Conservation (phyloP, 2,329 filamentous ascomycete genomes). For the Bipolaris bicolor region DNA sequence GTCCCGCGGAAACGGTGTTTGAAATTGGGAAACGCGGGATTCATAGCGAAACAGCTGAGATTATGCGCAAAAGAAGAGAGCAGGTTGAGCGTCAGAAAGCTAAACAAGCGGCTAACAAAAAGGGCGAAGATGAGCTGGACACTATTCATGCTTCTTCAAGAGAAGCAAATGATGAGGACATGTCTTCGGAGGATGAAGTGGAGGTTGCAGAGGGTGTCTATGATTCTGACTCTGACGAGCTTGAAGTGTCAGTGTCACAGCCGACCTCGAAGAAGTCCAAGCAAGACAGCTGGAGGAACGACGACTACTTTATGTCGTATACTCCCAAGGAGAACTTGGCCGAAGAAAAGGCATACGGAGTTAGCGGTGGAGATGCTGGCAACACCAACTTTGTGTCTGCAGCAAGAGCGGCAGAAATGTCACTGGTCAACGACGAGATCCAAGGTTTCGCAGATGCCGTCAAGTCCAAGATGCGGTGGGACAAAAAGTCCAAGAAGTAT, state of each 20-base stretch:
- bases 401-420: slow-evolving; percentile 88
- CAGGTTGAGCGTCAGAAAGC: slow-evolving; percentile 67
- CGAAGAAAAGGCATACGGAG: slow-evolving; percentile 91
- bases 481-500: slow-evolving; percentile 96
- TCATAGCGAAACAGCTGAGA: slow-evolving; percentile 68
- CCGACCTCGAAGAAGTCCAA: slow-evolving; percentile 39
- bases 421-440: slow-evolving; percentile 87
- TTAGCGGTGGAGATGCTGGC: slow-evolving; percentile 73
- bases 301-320: slow-evolving; percentile 96
- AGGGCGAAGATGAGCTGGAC: slow-evolving; percentile 26
- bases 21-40: slow-evolving; percentile 79
- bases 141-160: slow-evolving; percentile 10
- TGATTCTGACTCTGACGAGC: slow-evolving; percentile 59
- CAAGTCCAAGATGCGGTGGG: slow-evolving; percentile 85
- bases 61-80: slow-evolving; percentile 75
- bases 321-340: slow-evolving; percentile 81
- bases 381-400: slow-evolving; percentile 81
- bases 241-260: slow-evolving; percentile 59
- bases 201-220: slow-evolving; percentile 44
- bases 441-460: slow-evolving; percentile 80
- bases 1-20: slow-evolving; percentile 94
- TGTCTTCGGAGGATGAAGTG: slow-evolving; percentile 46
- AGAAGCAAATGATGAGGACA: slow-evolving; percentile 22
- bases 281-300: slow-evolving; percentile 72
- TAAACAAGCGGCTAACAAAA: slow-evolving; percentile 50